Evolutionary conservation across 805 yeast species (phyloP), one percentile per base, ranked within the genome.

Genomic region (Wickerhamiella galacta): DNA sequence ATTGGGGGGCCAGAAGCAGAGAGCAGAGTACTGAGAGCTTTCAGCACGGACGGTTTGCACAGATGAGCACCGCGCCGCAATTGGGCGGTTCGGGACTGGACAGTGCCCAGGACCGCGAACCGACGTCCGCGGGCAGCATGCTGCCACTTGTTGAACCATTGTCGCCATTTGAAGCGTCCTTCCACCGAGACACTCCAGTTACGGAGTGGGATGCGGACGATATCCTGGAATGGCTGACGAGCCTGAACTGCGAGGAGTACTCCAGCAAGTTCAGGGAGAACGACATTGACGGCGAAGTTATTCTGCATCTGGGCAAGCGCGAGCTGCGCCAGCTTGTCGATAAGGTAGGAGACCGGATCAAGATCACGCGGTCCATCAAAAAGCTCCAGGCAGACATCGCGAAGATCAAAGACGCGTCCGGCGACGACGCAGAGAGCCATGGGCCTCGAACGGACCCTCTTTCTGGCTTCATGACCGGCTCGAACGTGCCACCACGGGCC

Each of bases 271-370:
- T 54, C 25, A 40, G 36, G 16, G 66, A 66, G 12, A 60, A 73
- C 47, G 75, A 68, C 16, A 65, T 76, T 40, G 63, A 72, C 0
- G 57, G 61, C 16, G 78, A 72, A 33, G 53, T 75, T 5, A 42
- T 76, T 6, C 57, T 70, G 4, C 75, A 71, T 38, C 55, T 74
- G 28, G 93, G 80, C 45, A 61, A 66, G 27, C 60, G 56, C 5
- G 68, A 82, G 1, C 62, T 87, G 35, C 68, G 64, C 30, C 90
- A 76, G 36, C 49, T 90, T 8, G 93, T 87, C 8, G 40, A 45
- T n/a, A 75, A 70, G 41, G 68, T 87, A 11, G 95, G 96, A 1
- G 96, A 90, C 51, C 59, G 95, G 18, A 60, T 87, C 15, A 60
- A 76, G 19, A 53, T 87, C 8, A 70, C 75, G 45, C 58, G 69